Base-by-base conservation (phyloP, 768 basidiomycete species). In the Mycena filopes region DNA sequence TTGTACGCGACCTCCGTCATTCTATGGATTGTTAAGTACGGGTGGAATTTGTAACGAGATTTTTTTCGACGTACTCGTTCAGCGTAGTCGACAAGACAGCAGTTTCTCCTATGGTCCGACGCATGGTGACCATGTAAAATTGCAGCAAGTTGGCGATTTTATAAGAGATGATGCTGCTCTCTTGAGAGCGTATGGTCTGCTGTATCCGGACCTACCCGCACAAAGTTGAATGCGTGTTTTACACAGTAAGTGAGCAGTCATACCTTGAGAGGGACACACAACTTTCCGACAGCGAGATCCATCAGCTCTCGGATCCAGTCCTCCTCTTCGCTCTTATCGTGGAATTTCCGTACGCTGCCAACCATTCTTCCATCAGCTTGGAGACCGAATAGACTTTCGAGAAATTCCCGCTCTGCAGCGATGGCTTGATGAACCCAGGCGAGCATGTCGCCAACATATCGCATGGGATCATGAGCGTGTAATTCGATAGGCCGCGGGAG, bases 371-470 rank as follows among this genome's bases (percentile, higher is more conserved):
- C 81, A 57, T 89, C 87, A 41, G 80, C 82, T 55, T 83, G 85
- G 53, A 95, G 71, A 8, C 87, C 91, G 67, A 99, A 98, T 26
- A 99, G 76, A 36, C 88, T 83, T 72, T 98, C 96, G 23, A 99
- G 83, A 71, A 96, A 96, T 78, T 99, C 98, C 46, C 90, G 90
- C 73, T 99, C 98, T 1, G 93, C 93, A 0, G 98, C 98, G 65
- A 98, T 95, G 0, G 92, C 87, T 67, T 99, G 97, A 77, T 99
- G 97, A 1, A 98, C 90, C 97, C 97, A 98, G 0, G 96, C 97
- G 10, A 99, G 88, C 94, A 99, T 99, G 77, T 99, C 97, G 16
- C 98, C 98, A 16, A 97, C 89, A 74, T 99, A 99, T 33, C 97
- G 89, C 69, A 95, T 85, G 0, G 98, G 97, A 75, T 99, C 98